phyloP scores from a whole-genome alignment of 2,329 filamentous ascomycete genomes.

The Furcasterigmium sp. region DNA sequence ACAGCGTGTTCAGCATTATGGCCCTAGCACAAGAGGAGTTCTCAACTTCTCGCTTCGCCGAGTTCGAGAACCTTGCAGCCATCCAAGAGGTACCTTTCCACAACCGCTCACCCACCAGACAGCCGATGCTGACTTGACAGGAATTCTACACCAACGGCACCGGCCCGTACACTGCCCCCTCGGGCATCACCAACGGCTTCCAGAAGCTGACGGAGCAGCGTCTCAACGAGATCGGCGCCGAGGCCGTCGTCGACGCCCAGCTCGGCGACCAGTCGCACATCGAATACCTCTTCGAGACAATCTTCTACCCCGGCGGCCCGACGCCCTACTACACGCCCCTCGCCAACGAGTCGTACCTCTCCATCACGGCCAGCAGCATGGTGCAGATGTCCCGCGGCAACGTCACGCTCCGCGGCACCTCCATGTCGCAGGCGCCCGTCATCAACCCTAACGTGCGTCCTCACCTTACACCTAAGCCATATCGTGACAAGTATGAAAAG shows the following conservation, averaged over 20 bases:
- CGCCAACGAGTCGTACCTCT: slow-evolving; percentile 18
- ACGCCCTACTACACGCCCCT: slow-evolving; percentile 18
- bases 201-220: slow-evolving; percentile 14
- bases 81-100: slow-evolving; percentile 9
- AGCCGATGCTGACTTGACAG: not conserved
- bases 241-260: slow-evolving; percentile 11
- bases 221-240: slow-evolving; percentile 14
- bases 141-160: slow-evolving; percentile 16
- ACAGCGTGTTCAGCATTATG: slow-evolving; percentile 21
- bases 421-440: slow-evolving; percentile 15
- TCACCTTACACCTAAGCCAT: too few relatives aligned
- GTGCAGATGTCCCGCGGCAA: slow-evolving; percentile 16
- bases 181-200: slow-evolving; percentile 18
- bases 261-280: slow-evolving; percentile 19
- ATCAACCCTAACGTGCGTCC: slow-evolving; percentile 17
- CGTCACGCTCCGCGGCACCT: slow-evolving; percentile 12
- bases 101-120: not conserved
- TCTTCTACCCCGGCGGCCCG: slow-evolving; percentile 20
- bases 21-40: slow-evolving; percentile 15
- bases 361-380: slow-evolving; percentile 17
- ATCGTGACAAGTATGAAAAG: not conserved
- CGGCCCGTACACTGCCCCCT: slow-evolving; percentile 16
- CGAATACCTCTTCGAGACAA: slow-evolving; percentile 19
- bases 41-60: slow-evolving; percentile 14
- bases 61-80: slow-evolving; percentile 8